Base-by-base conservation (phyloP, 2,329 filamentous ascomycete genomes). In the Pseudogymnoascus sp. region DNA sequence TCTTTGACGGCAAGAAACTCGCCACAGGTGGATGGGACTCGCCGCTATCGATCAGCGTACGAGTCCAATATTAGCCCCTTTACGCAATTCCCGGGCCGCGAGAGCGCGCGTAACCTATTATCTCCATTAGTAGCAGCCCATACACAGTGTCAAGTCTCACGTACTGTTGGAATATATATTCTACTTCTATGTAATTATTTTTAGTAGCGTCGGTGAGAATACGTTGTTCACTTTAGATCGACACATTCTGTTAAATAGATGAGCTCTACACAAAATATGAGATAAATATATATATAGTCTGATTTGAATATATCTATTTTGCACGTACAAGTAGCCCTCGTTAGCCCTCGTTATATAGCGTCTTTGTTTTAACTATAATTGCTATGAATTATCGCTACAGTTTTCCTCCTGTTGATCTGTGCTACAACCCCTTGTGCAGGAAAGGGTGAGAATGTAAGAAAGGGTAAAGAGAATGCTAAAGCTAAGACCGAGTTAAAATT, bases 51-150 rank as follows among this genome's bases (percentile, higher is more conserved):
- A 65, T 88, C 91, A 64, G 91, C 92, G 10, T 99, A 99, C 77
- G 96, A 99, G 77, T 90, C 90, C 44, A 96, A 95, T 72, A 88
- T 99, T 59, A 96, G 92, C 10, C 95, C 95, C 0, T 99, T 99
- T 74, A 93, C 93, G 26, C 92, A 91, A 2, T 99, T 99, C 78
- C 83, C 93, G 50, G 93, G 93, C n/a, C 85, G 93, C 61, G 96
- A 99, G 77, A 93, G 90, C 38, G 88, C 91, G 24, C 2, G 24
- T 24, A 16, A 31, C 24, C 8, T 19, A 31, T 7, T n/a, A 47
- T 47, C 42, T 26, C 42, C 21, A n/a, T 47, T 47, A 21, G 42
- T 26, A 21, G 42, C 26, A 26, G 42, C 21, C 42, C 1, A 47
- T n/a, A 8, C 21, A 47, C 4, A 4, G 42, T 14, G 42, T 47